phyloP scores from a whole-genome alignment of 108 stramenopile species.

The Schizochytrium sp. region DNA sequence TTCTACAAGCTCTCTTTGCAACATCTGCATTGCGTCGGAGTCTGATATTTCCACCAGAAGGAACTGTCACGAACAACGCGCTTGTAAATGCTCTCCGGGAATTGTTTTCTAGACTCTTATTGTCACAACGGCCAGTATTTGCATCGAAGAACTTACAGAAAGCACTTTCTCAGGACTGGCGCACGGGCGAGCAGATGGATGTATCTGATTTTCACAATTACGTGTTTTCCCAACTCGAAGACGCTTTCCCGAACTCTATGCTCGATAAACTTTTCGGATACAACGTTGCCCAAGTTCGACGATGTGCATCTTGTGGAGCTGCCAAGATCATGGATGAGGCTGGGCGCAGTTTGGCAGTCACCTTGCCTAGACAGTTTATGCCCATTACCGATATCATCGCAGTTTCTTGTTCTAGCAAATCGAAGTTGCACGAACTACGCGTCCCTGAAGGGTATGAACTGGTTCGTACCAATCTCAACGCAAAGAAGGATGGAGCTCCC shows the following conservation, averaged over 20 bases:
- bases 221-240: background rate
- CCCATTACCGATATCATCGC: conserved; percentile 47
- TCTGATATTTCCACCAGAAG: conserved; percentile 28
- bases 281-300: background rate
- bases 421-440: background rate
- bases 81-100: background rate
- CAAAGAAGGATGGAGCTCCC: background rate
- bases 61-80: conserved; percentile 4
- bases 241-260: background rate
- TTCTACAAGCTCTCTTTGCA: conserved; percentile 26
- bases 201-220: conserved; percentile 51
- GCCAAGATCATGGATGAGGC: conserved; percentile 32
- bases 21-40: conserved; percentile 10
- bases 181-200: conserved; percentile 54
- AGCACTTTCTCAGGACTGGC: conserved; percentile 6
- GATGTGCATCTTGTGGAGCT: conserved; percentile 2
- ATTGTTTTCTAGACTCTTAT: conserved; percentile 18
- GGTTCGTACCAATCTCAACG: background rate
- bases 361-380: conserved; percentile 41
- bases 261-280: conserved; percentile 38
- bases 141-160: background rate
- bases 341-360: background rate
- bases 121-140: background rate
- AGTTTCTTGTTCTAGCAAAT: background rate
- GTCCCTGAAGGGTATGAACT: conserved; percentile 43